These are phyloP conservation scores for Cercospora sp. DNA, from an alignment of 2,329 filamentous ascomycete species.

Conservation along the genomic window DNA sequence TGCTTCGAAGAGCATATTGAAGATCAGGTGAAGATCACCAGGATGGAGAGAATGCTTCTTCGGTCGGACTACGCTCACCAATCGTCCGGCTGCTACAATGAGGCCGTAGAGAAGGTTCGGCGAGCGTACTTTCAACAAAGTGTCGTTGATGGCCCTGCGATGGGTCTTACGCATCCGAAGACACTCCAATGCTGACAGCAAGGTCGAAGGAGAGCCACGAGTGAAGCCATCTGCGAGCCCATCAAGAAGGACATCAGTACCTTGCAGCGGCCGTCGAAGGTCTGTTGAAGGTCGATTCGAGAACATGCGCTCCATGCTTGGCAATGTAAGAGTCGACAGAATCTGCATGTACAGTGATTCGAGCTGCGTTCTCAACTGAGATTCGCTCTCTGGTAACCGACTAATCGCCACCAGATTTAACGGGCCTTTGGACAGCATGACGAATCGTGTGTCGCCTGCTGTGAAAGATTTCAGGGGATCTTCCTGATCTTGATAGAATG, in stretches of 20 bases:
- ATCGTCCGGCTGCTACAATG: conserved; percentile 84
- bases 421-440: conserved; percentile 79
- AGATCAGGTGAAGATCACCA: conserved; percentile 91
- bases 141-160: conserved; percentile 80
- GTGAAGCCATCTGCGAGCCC: conserved; percentile 95
- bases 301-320: conserved; percentile 83
- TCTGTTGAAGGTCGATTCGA: conserved; percentile 90
- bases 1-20: conserved; percentile 99
- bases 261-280: conserved; percentile 81
- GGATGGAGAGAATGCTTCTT: conserved; percentile 95
- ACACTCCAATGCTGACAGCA: conserved; percentile 89
- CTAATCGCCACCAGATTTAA: conserved; percentile 94
- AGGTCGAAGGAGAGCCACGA: conserved; percentile 80
- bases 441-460: conserved; percentile 82
- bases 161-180: conserved; percentile 88
- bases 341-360: conserved; percentile 98
- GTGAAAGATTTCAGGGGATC: conserved; percentile 81
- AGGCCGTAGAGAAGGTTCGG: conserved; percentile 86
- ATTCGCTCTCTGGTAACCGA: conserved; percentile 85
- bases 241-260: conserved; percentile 86
- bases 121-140: conserved; percentile 74
- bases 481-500: conserved; percentile 81
- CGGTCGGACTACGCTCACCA: conserved; percentile 92
- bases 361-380: conserved; percentile 81
- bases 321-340: conserved; percentile 87